Evolutionary conservation across 345 rosid species (phyloP).

Genomic region (Camelina sativa): DNA sequence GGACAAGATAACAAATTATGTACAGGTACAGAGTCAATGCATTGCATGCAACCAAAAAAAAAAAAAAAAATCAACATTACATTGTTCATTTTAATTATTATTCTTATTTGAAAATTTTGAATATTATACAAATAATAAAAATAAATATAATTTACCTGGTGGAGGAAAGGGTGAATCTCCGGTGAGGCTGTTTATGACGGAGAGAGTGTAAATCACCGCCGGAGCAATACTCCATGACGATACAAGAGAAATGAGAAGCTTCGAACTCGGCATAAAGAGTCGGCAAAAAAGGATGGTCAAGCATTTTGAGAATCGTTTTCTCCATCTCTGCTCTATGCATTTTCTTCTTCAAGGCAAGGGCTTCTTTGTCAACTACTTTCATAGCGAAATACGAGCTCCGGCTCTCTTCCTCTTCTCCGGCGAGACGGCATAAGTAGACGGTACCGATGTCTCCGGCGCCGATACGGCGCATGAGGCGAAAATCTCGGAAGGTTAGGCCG

Average conservation of each 20-base stretch:
- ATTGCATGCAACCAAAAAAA: slow-evolving; percentile 41
- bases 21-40: slow-evolving; percentile 47
- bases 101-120: neutral
- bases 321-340: slow-evolving; percentile 83
- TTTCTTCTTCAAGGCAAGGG: slow-evolving; percentile 71
- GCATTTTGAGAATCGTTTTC: slow-evolving; percentile 75
- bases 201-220: slow-evolving; percentile 92
- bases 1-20: slow-evolving; percentile 53
- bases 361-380: slow-evolving; percentile 92
- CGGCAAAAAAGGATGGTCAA: slow-evolving; percentile 94
- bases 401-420: slow-evolving; percentile 27
- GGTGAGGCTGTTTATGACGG: slow-evolving; percentile 66
- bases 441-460: slow-evolving; percentile 96
- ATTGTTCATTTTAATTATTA: neutral
- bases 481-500: slow-evolving; percentile 70
- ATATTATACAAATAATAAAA: neutral
- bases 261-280: slow-evolving; percentile 88
- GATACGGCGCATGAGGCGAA: slow-evolving; percentile 67
- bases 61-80: slow-evolving; percentile 4
- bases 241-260: slow-evolving; percentile 81
- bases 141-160: slow-evolving; percentile 55
- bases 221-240: slow-evolving; percentile 94
- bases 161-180: slow-evolving; percentile 70
- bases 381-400: slow-evolving; percentile 59
- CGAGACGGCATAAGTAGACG: slow-evolving; percentile 79